phyloP scores from a whole-genome alignment of 306 rosid genomes.

The Pterocarpus macrocarpus region DNA sequence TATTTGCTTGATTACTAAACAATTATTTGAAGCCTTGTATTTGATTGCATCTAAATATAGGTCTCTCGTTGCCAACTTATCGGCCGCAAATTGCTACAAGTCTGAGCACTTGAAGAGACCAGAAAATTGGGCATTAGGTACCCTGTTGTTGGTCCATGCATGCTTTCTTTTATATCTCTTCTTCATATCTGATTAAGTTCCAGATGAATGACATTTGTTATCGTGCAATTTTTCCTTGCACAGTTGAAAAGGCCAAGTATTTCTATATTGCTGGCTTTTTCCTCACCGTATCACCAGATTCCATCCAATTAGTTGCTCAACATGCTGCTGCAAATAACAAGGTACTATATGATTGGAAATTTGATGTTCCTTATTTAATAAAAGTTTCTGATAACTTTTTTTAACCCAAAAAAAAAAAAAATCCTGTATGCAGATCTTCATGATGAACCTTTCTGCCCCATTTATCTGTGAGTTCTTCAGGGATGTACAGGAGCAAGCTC shows the following conservation, averaged over 20 bases:
- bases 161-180: background rate
- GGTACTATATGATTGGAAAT: conserved; percentile 50
- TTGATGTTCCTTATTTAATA: background rate
- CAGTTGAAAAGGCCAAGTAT: conserved; percentile 90
- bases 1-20: conserved; percentile 24
- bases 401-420: background rate
- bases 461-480: conserved; percentile 85
- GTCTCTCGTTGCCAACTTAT: conserved; percentile 87
- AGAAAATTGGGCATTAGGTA: conserved; percentile 91
- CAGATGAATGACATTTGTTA: background rate
- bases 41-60: conserved; percentile 45
- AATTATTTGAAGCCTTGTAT: conserved; percentile 29
- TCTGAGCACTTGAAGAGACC: conserved; percentile 79
- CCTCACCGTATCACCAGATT: conserved; percentile 90
- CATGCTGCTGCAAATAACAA: conserved; percentile 84
- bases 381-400: background rate
- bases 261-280: conserved; percentile 91
- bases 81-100: conserved; percentile 92
- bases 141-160: conserved; percentile 5
- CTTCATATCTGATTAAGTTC: conserved; percentile 22
- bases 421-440: conserved; percentile 65
- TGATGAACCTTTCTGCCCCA: conserved; percentile 90
- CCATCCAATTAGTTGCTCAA: conserved; percentile 86
- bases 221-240: conserved; percentile 36
- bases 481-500: conserved; percentile 75